Evolutionary conservation across 2,329 filamentous ascomycete genomes (phyloP).

Genomic region (Cytospora piceae): DNA sequence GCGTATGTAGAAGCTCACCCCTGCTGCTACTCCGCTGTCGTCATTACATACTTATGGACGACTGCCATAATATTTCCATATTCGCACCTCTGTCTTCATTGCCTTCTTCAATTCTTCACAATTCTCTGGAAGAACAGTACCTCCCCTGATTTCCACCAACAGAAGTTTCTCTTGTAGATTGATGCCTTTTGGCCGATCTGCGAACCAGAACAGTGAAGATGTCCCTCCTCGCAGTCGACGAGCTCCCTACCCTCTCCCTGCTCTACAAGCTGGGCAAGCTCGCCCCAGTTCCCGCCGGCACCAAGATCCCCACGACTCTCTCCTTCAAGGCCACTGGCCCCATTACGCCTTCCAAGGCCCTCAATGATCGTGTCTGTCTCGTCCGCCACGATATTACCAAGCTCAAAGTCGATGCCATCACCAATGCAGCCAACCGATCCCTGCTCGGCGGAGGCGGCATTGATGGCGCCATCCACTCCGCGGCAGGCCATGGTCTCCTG

Average conservation of each 20-base stretch:
- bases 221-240: conserved; percentile 48
- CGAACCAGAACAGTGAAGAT: conserved; percentile 36
- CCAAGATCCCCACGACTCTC: conserved; percentile 30
- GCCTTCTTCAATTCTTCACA: neutral
- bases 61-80: neutral
- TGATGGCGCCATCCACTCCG: conserved; percentile 82
- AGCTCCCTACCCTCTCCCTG: conserved; percentile 65
- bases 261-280: conserved; percentile 68
- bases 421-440: conserved; percentile 85
- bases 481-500: conserved; percentile 71
- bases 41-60: conserved; percentile 14
- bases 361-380: conserved; percentile 74
- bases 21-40: conserved; percentile 25
- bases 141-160: neutral
- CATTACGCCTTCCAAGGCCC: conserved; percentile 46
- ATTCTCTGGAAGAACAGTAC: neutral
- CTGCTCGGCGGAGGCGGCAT: conserved; percentile 90
- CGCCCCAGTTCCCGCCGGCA: conserved; percentile 29
- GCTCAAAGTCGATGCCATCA: conserved; percentile 78
- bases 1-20: conserved; percentile 9
- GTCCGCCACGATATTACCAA: conserved; percentile 81
- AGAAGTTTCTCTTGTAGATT: neutral
- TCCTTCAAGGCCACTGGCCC: conserved; percentile 34
- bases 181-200: conserved; percentile 2
- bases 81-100: neutral